Evolutionary conservation across 1,139 yeast genomes (phyloP), one percentile per base, ranked within the genome.

Genomic region (Starmera stellimalicola): DNA sequence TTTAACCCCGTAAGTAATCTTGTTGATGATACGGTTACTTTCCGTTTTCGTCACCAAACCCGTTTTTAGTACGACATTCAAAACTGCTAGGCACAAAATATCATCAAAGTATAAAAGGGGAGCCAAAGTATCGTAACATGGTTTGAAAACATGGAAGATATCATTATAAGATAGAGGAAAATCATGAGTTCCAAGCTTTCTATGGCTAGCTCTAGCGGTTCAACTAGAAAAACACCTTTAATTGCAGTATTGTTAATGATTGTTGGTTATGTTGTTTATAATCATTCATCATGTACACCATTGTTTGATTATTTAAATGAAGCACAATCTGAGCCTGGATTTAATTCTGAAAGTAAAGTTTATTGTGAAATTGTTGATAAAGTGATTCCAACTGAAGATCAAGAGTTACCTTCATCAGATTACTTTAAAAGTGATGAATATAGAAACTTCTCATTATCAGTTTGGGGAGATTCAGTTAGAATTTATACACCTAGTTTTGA

Each of bases 401-500:
- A 22, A 5, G 12, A 7, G 5, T 22, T 22, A 22, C 24, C 24
- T 11, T 9, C 12, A 15, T 12, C 23, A 6, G 16, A 14, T 7
- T 18, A 15, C 9, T 28, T 28, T 10, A 28, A 28, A 7, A 7
- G 16, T 14, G 17, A 12, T n/a, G 30, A 28, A 7, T 28, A 19
- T 18, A 28, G 18, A 28, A 19, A 28, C 18, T 12, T 18, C 7
- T 28, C 30, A 6, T 20, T 28, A 15, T 14, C 11, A 3, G 30
- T 28, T 8, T 28, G 18, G 18, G n/a, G 10, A 9, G 70, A 68
- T 7, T 77, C 85, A 2, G 63, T 81, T 22, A 65, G 63, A 44
- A 57, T 77, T 32, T 73, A 80, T 15, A 77, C 88, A 7, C 75
- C 70, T 44, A 62, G 60, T 35, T 51, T 62, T 41, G 60, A 60